phyloP scores from a whole-genome alignment of 371 early-diverging fungal genomes.

The Mucor velutinosus region DNA sequence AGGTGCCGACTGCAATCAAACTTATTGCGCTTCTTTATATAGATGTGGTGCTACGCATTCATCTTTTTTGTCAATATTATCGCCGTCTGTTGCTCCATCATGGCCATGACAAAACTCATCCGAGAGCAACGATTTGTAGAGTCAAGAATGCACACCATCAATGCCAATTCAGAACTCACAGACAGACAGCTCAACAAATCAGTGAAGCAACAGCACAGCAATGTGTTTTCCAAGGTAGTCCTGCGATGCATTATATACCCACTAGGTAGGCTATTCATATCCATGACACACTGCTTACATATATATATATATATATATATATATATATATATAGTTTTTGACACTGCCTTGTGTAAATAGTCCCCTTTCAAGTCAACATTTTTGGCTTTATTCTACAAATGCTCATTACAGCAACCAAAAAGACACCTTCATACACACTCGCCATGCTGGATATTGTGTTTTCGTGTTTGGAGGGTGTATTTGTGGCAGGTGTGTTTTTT shows the following conservation, averaged over 20 bases:
- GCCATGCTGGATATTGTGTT: conserved; percentile 9
- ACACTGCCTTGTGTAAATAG: conserved; percentile 10
- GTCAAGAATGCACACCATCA: not conserved
- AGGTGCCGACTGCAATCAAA: no score
- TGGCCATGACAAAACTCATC: conserved; percentile 22
- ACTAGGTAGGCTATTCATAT: conserved; percentile 12
- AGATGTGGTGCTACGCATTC: conserved; percentile 36
- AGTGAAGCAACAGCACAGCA: not conserved
- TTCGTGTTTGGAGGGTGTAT: conserved; percentile 14
- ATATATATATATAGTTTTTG: not conserved
- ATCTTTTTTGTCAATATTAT: conserved; percentile 23
- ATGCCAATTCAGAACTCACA: not conserved
- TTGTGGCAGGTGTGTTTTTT: conserved; percentile 29
- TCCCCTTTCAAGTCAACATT: conserved; percentile 25
- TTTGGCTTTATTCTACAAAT: conserved; percentile 29
- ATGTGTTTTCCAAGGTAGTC: conserved; percentile 22
- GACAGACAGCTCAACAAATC: not conserved
- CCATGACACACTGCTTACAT: no score
- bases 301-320: no score
- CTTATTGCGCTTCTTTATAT: no score
- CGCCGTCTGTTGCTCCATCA: conserved; percentile 20
- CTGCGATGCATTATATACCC: conserved; percentile 33
- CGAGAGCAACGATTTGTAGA: conserved; percentile 7
- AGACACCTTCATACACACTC: conserved; percentile 4
- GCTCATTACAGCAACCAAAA: not conserved